phyloP scores from a whole-genome alignment of 2,329 filamentous ascomycete species.

The Lasiodiplodia sp. region DNA sequence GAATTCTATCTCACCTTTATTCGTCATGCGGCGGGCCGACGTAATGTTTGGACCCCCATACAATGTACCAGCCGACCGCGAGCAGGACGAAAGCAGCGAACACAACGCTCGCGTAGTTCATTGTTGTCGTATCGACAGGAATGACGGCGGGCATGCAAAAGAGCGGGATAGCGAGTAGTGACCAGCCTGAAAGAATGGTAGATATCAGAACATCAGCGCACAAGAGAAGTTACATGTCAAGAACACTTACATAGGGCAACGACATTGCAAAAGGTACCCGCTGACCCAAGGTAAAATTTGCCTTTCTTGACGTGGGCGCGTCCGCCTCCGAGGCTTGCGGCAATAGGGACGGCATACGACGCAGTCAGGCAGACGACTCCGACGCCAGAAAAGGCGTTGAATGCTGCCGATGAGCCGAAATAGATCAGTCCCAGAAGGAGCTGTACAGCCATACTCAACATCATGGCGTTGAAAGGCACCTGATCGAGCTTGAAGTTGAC shows the following conservation, averaged over 20 bases:
- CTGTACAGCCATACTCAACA: conserved; percentile 72
- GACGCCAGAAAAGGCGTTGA: conserved; percentile 75
- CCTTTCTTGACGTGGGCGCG: conserved; percentile 66
- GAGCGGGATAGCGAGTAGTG: conserved; percentile 71
- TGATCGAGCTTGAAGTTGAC: conserved; percentile 61
- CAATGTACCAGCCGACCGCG: conserved; percentile 71
- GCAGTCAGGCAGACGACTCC: conserved; percentile 74
- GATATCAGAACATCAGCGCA: conserved; percentile 3
- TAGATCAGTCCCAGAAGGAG: conserved; percentile 71
- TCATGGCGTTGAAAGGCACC: conserved; percentile 74
- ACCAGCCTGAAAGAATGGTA: conserved; percentile 59
- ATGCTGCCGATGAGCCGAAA: conserved; percentile 73
- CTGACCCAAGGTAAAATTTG: conserved; percentile 66
- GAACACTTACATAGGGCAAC: conserved; percentile 57
- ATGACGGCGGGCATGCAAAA: conserved; percentile 75
- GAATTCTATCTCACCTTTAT: background rate
- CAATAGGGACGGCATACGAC: conserved; percentile 72
- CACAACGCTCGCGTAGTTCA: conserved; percentile 81
- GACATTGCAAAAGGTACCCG: conserved; percentile 69
- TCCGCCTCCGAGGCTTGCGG: conserved; percentile 67
- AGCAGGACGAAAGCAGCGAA: conserved; percentile 70
- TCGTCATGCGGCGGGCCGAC: conserved; percentile 56
- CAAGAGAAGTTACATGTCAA: background rate
- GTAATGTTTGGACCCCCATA: conserved; percentile 75
- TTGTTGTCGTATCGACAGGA: conserved; percentile 63